Evolutionary conservation across 225 moss, liverwort and hornwort species (phyloP), one percentile per base, ranked within the genome.

Genomic region (Pseudoscleropodium purum): DNA sequence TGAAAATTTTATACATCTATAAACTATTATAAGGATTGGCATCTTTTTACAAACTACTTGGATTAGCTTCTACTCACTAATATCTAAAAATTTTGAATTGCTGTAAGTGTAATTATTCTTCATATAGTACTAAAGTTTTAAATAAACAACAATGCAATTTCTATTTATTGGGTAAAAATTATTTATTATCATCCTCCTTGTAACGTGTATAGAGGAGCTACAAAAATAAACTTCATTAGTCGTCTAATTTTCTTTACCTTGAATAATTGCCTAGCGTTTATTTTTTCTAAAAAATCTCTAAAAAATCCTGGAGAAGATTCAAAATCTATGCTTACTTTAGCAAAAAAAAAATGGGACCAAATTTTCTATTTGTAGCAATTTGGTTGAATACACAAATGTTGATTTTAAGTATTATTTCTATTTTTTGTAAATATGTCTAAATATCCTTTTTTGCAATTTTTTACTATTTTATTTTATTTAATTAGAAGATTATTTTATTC

Each of bases 271-370:
- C 9, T 29, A 30, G 29, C 10, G 10, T 30, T 45, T 16, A 10
- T 17, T 74, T 29, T 45, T 0, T 0, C 0, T 43, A 0, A 73
- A 43, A 2, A 45, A 16, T 74, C 5, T 29, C 2, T 16, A 17
- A 74, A 45, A 29, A 29, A 17, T 13, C 10, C 0, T 29, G 1
- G 2, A 41, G 3, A 5, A 73, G 16, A 29, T 45, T 74, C 45
- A 45, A 29, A 45, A 45, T 74, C 30, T 18, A 74, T 51, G 10
- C 16, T 17, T 45, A 74, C 6, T 45, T 29, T 74, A 45, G 29
- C 18, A 30, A 3, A 18, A 0, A 1, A 1, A 26, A 45, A 74
- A 0, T 45, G 0, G 30, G 10, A 30, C 17, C 0, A 29, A 0
- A 2, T 2, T 74, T 74, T 29, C 15, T 29, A 74, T 43, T 74